Conservation (phyloP, 2,329 filamentous ascomycete genomes). For the Arthrobotrys musiformis region DNA sequence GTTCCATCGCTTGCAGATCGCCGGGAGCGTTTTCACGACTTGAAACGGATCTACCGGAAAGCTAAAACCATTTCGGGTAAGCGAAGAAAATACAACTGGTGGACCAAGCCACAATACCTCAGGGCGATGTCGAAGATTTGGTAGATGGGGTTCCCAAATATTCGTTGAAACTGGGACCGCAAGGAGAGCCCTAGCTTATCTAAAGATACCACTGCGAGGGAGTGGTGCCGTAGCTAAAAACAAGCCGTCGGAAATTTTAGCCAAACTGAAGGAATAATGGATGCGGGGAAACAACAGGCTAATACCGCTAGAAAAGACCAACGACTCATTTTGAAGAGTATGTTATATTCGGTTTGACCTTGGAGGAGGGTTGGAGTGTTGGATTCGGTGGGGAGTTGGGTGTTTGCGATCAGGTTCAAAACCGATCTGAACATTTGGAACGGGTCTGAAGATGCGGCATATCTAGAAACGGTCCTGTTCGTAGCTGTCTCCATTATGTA, state of each 20-base stretch:
- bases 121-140: constrained; percentile 70
- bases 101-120: no score
- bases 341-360: constrained; percentile 72
- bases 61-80: constrained; percentile 44
- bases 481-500: constrained; percentile 82
- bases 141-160: constrained; percentile 72
- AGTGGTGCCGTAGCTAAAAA: constrained; percentile 77
- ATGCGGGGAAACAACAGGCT: neutral
- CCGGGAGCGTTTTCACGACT: neutral
- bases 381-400: constrained; percentile 61
- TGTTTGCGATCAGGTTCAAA: constrained; percentile 83
- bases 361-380: constrained; percentile 57
- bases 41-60: constrained; percentile 59
- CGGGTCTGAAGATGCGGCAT: constrained; percentile 72
- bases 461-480: constrained; percentile 60
- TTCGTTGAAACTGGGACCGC: constrained; percentile 81
- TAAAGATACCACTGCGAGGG: constrained; percentile 77
- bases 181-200: constrained; percentile 71
- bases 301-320: constrained; percentile 77
- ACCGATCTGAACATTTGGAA: constrained; percentile 95
- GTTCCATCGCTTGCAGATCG: neutral
- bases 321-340: constrained; percentile 88
- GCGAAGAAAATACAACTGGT: neutral
- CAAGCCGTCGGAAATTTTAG: constrained; percentile 7
- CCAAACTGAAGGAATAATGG: neutral